A percentile compares a stretch with the other conserved stretches of the same genome.
Conservation (phyloP, 768 basidiomycete genomes). For the Trametopsis cervina region DNA sequence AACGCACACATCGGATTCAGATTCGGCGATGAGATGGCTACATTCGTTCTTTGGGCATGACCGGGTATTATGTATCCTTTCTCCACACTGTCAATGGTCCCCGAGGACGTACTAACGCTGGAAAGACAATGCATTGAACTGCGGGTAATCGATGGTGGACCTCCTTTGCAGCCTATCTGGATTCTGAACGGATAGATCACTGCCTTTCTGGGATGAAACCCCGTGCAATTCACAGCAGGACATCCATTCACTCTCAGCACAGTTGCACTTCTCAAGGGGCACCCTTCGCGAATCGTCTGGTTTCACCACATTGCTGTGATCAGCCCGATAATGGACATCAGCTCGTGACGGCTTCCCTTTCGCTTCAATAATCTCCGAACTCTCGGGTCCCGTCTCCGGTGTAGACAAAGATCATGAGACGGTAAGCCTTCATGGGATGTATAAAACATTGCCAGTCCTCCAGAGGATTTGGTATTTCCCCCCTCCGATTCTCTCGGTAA, state of each 20-base stretch:
- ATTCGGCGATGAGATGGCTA: too few species aligned
- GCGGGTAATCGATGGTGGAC: neutral
- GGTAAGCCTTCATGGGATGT: constrained; percentile 4
- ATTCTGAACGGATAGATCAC: too few species aligned
- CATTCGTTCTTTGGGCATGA: too few species aligned
- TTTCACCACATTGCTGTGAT: constrained; percentile 7
- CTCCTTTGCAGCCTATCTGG: neutral
- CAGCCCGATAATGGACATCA: constrained; percentile 4
- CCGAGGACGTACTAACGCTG: too few species aligned
- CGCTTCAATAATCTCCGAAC: constrained; percentile 5
- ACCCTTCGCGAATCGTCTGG: constrained; percentile 5
- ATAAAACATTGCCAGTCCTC: constrained; percentile 1
- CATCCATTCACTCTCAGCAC: too few species aligned
- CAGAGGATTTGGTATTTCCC: neutral
- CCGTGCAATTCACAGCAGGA: too few species aligned
- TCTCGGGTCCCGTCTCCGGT: constrained; percentile 5
- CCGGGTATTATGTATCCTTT: too few species aligned
- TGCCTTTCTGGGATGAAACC: constrained; percentile 6
- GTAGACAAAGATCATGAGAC: constrained; percentile 10
- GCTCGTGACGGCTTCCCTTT: constrained; percentile 7
- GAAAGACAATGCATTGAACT: too few species aligned
- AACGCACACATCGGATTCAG: too few species aligned
- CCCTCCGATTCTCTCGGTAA: neutral
- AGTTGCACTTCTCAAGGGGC: neutral
- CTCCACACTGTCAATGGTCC: too few species aligned